Base-by-base conservation (phyloP, 768 basidiomycete species). In the Dentipellis sp. region DNA sequence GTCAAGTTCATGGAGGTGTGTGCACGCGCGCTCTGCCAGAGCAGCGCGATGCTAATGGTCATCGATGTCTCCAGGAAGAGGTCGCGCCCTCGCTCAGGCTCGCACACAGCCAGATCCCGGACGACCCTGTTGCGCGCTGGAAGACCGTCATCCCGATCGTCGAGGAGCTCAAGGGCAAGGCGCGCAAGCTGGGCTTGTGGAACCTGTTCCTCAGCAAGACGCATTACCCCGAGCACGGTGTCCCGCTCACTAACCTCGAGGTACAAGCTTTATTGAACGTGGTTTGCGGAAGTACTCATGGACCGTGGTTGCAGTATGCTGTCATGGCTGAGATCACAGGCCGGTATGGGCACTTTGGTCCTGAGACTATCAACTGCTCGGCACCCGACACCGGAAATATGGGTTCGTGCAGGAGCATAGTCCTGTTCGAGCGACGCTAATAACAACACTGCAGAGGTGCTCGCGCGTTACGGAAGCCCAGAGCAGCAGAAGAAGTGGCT, bases 361-460 rank as follows among this genome's bases (percentile, higher is more conserved):
- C 94, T 19, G 86, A 97, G 72, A 83, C 80, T 11, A 84, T 89
- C 55, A 99, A 99, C 66, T 98, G 94, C 71, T 84, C 94, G 22
- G 94, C 94, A 12, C 95, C 95, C 34, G 95, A 98, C 70, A 98
- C 95, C 14, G 95, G 94, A 1, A 97, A 97, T 69, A 97, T 97
- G 94, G 93, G 92, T 91, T 62, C 38, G 80, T 69, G 8, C 21
- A 4, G 7, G 4, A 34, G 35, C 17, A 23, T 19, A n/a, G 46
- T 39, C 49, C 42, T 40, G 10, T 21, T 48, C 10, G 36, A 38
- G 22, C 29, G 29, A 29, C 6, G 29, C 47, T 17, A 16, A 29
- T 29, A 40, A 22, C 42, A 23, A 16, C 53, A 56, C 54, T 0
- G 10, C 74, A 94, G 94, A 99, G 91, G 93, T 99, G 19, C 76